These are phyloP conservation scores for Sugiyamaella valdiviana DNA, from an alignment of 805 yeast species.

Conservation along the genomic window DNA sequence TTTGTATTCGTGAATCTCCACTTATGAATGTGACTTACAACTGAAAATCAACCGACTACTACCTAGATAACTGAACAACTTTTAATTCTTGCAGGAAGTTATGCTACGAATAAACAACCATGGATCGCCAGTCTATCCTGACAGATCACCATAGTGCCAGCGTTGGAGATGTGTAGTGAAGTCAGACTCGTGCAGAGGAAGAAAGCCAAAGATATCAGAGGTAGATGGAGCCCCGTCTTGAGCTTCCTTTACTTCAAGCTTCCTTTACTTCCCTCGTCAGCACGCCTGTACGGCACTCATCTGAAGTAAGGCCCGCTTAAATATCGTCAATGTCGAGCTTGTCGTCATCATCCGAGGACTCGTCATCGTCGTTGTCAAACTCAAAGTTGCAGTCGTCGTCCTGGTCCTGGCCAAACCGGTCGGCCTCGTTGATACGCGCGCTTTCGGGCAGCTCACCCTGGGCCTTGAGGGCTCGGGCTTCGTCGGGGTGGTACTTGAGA, in stretches of 20 bases:
- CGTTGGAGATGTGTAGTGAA: no score
- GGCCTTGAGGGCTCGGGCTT: constrained; percentile 91
- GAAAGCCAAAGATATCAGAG: no score
- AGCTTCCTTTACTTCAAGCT: no score
- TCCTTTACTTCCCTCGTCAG: no score
- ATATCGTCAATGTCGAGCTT: constrained; percentile 65
- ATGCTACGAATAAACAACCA: background rate
- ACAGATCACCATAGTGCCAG: background rate
- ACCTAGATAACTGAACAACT: no score
- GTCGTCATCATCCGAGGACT: constrained; percentile 52
- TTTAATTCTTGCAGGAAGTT: no score
- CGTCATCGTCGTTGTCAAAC: constrained; percentile 88
- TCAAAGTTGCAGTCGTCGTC: constrained; percentile 98
- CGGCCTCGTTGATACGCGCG: constrained; percentile 96
- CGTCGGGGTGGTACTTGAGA: constrained; percentile 93
- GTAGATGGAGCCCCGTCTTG: no score
- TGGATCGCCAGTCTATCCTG: no score
- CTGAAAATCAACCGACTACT: no score
- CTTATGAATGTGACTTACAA: no score
- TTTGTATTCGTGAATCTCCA: no score
- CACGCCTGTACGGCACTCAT: background rate
- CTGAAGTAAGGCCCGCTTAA: constrained; percentile 36
- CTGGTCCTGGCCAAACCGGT: constrained; percentile 91
- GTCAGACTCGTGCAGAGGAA: no score
- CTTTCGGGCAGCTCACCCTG: constrained; percentile 96